Conservation (phyloP, 139 green algal genomes). For the Coelastrella sp. region DNA sequence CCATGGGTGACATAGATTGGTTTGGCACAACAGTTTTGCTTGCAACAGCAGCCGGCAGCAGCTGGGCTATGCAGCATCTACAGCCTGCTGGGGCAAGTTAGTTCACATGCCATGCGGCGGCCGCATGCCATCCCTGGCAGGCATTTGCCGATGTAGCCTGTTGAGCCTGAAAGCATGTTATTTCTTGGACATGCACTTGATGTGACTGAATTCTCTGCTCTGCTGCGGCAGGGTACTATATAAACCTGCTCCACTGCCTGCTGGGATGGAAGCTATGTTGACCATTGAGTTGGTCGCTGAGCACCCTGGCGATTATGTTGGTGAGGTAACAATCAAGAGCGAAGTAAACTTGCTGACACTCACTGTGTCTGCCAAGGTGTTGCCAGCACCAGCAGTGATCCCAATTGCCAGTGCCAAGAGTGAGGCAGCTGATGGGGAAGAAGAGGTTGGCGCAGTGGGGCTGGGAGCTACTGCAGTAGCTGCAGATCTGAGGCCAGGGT, state of each 20-base stretch:
- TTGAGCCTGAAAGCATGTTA: no score
- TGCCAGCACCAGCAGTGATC: not conserved
- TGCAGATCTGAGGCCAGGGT: not conserved
- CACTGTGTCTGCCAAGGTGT: constrained; percentile 66
- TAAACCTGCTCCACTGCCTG: constrained; percentile 62
- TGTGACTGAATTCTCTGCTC: not conserved
- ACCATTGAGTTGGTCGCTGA: constrained; percentile 71
- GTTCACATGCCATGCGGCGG: no score
- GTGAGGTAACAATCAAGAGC: constrained; percentile 62
- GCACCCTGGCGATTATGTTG: constrained; percentile 62
- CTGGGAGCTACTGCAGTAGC: not conserved
- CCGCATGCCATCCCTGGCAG: no score
- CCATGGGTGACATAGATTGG: no score
- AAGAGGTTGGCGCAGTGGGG: not conserved
- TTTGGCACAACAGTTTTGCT: no score
- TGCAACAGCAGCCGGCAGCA: no score
- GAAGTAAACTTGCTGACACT: constrained; percentile 71
- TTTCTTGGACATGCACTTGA: no score
- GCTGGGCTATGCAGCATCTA: no score
- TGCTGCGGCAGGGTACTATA: constrained; percentile 55
- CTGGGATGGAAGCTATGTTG: constrained; percentile 67
- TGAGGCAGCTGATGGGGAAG: not conserved
- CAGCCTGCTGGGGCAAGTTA: no score
- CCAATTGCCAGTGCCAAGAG: not conserved
- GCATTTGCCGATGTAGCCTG: no score